Evolutionary conservation across 305 asterid species (phyloP).

Genomic region (Solanum aculeatissimum): DNA sequence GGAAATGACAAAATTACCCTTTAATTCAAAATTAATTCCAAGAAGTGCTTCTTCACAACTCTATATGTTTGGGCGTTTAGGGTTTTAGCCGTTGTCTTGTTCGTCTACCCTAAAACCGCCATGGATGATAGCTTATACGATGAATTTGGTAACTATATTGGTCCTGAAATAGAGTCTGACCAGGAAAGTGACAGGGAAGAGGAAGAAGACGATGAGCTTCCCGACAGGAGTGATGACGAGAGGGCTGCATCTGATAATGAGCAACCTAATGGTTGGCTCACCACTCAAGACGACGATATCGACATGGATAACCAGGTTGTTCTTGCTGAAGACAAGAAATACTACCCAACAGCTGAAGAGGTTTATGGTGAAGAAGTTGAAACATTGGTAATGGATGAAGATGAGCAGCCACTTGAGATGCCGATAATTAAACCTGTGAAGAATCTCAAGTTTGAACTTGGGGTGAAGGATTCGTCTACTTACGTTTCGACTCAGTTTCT

Average conservation of each 20-base stretch:
- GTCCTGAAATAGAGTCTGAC: constrained; percentile 97
- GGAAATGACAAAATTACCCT: too few relatives aligned
- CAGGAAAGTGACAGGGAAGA: constrained; percentile 82
- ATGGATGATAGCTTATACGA: constrained; percentile 94
- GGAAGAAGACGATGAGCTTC: constrained; percentile 83
- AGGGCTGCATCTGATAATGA: constrained; percentile 62
- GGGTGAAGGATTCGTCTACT: constrained; percentile 87
- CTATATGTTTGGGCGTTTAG: too few relatives aligned
- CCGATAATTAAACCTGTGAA: constrained; percentile 86
- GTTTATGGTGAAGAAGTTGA: constrained; percentile 98
- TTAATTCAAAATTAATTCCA: too few relatives aligned
- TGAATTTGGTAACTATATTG: constrained; percentile 97
- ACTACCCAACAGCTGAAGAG: constrained; percentile 97
- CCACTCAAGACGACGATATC: constrained; percentile 38
- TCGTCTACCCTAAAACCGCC: not conserved
- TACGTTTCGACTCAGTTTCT: constrained; percentile 89
- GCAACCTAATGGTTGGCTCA: constrained; percentile 72
- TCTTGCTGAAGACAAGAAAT: constrained; percentile 91
- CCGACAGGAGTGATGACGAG: constrained; percentile 44
- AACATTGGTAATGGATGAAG: constrained; percentile 97
- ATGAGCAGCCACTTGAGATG: constrained; percentile 81
- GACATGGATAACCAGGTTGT: constrained; percentile 93
- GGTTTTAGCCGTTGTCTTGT: too few relatives aligned
- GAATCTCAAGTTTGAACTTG: constrained; percentile 89
- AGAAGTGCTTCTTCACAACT: too few relatives aligned